These are phyloP conservation scores for Parsonsia alboflavescens DNA, from an alignment of 257 asterid genomes.

Conservation along the genomic window DNA sequence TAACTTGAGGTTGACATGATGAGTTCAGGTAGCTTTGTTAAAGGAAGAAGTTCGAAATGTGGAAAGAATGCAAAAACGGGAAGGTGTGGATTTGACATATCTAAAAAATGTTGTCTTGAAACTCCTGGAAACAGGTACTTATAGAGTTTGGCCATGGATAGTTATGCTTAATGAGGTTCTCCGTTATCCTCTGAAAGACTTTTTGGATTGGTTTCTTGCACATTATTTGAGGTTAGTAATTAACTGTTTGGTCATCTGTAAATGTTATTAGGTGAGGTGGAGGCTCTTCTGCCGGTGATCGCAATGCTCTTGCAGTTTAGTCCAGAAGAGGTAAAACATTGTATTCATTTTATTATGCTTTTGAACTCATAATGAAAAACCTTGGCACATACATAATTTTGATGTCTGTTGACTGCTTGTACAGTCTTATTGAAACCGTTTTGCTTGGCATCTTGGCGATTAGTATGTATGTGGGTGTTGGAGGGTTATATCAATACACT, in stretches of 20 bases:
- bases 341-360: neutral
- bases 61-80: slow-evolving; percentile 93
- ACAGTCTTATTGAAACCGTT: neutral
- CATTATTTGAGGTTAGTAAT: neutral
- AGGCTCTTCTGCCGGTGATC: slow-evolving; percentile 86
- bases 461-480: neutral
- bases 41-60: slow-evolving; percentile 91
- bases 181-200: neutral
- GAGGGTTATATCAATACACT: neutral
- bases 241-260: slow-evolving; percentile 8
- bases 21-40: slow-evolving; percentile 73
- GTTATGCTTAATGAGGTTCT: neutral
- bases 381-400: neutral
- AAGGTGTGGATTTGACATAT: slow-evolving; percentile 97
- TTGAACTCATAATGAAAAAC: neutral
- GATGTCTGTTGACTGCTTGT: neutral
- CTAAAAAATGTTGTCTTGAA: slow-evolving; percentile 85
- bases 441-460: neutral
- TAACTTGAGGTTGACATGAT: slow-evolving; percentile 19
- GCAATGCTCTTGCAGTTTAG: slow-evolving; percentile 99
- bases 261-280: slow-evolving; percentile 74
- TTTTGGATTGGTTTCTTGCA: neutral
- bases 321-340: slow-evolving; percentile 80
- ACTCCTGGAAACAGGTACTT: slow-evolving; percentile 89
- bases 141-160: neutral